Percentiles rank a stretch among this genome's conserved stretches.
These are phyloP conservation scores for Meyerozyma carpophila DNA, from an alignment of 1,139 yeast species.

Conservation along the genomic window DNA sequence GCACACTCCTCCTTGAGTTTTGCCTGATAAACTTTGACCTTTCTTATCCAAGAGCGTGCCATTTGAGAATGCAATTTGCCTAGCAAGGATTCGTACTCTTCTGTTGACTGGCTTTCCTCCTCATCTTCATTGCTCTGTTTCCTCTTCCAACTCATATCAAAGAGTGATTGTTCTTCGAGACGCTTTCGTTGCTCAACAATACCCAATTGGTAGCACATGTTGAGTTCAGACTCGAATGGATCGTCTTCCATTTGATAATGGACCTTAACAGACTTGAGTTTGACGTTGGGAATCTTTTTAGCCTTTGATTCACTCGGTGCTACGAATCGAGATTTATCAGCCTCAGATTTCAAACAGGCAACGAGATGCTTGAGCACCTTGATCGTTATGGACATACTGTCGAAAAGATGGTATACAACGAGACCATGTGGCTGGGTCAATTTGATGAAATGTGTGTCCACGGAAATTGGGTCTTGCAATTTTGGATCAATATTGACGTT, in stretches of 20 bases:
- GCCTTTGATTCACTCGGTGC: conserved; percentile 38
- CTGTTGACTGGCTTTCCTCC: conserved; percentile 2
- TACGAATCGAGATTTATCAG: conserved; percentile 10
- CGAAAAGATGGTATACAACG: conserved; percentile 56
- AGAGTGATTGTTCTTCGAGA: conserved; percentile 49
- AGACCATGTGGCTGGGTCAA: conserved; percentile 47
- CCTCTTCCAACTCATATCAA: conserved; percentile 28
- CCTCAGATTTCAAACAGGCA: conserved; percentile 33
- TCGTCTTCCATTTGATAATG: conserved; percentile 66
- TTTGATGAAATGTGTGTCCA: conserved; percentile 27
- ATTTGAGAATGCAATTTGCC: conserved; percentile 11
- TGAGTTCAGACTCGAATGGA: conserved; percentile 77
- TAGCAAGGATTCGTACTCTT: conserved; percentile 5
- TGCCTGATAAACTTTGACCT: conserved; percentile 43
- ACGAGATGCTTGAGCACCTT: conserved; percentile 54
- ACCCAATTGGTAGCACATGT: conserved; percentile 75
- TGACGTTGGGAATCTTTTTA: conserved; percentile 46
- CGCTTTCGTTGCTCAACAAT: conserved; percentile 64
- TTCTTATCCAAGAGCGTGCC: conserved; percentile 40
- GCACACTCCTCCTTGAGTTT: conserved; percentile 42
- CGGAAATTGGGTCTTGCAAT: conserved; percentile 12
- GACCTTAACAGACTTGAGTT: conserved; percentile 43
- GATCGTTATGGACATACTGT: conserved; percentile 49
- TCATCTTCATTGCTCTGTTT: conserved; percentile 6
- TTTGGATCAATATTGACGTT: conserved; percentile 15